Conservation (phyloP, 495 filamentous ascomycete species). For the Neurospora intermedia region DNA sequence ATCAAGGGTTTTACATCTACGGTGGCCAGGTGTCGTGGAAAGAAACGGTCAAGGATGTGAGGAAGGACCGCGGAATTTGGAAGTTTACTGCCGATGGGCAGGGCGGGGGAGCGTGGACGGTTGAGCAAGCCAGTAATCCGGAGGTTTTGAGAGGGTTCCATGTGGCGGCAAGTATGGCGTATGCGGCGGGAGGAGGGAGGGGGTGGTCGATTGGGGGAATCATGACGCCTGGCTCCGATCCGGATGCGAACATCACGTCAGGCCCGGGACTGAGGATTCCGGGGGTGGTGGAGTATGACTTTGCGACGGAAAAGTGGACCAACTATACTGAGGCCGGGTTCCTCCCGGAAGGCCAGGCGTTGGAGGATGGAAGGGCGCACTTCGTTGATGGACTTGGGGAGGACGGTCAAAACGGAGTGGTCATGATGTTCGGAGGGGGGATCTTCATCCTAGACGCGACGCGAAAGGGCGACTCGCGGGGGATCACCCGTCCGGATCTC, state of each 20-base stretch:
- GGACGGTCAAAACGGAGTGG: background rate
- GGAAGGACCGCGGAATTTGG: background rate
- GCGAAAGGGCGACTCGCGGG: background rate
- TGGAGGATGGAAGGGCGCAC: background rate
- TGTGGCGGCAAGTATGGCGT: background rate
- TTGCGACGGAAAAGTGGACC: background rate
- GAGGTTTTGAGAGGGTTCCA: background rate
- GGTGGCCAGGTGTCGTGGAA: background rate
- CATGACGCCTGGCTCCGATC: background rate
- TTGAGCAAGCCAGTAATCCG: background rate
- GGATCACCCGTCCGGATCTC: background rate
- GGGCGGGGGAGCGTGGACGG: background rate
- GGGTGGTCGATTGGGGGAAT: background rate
- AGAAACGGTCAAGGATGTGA: background rate
- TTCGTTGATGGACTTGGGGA: background rate
- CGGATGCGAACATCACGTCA: background rate
- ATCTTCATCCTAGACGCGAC: background rate
- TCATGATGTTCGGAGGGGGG: background rate
- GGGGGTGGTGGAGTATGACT: background rate
- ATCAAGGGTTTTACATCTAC: background rate
- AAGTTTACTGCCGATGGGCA: background rate
- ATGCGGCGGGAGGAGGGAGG: background rate
- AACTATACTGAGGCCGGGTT: background rate
- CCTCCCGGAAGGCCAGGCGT: background rate
- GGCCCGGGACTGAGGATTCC: background rate